A percentile compares a stretch with the other conserved stretches of the same genome.
Conservation (phyloP, 2,329 filamentous ascomycete genomes). For the Cryphonectria radicalis region DNA sequence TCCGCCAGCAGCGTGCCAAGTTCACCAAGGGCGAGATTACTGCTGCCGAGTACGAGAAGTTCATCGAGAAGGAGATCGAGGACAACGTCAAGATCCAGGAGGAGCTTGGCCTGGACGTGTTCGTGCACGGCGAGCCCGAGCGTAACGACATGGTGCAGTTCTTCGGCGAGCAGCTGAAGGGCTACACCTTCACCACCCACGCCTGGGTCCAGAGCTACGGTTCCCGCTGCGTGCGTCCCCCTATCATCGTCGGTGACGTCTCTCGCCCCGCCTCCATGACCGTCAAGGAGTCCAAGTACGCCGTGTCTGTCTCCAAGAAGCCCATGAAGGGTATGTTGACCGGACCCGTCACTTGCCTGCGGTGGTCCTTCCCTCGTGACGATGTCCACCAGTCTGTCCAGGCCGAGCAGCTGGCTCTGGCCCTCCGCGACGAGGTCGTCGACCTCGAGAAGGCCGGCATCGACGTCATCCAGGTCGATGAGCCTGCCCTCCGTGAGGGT, state of each 20-base stretch:
- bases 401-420: constrained; percentile 97
- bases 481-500: constrained; percentile 99
- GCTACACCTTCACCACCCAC: constrained; percentile 98
- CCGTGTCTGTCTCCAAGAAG: constrained; percentile 93
- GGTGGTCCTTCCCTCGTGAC: constrained; percentile 99
- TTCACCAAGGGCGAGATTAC: constrained; percentile 99
- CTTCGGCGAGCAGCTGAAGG: constrained; percentile 96
- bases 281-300: constrained; percentile 99
- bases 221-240: constrained; percentile 96
- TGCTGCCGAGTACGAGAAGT: constrained; percentile 90
- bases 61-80: constrained; percentile 98
- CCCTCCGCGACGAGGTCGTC: constrained; percentile 96
- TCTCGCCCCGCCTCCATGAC: constrained; percentile 97
- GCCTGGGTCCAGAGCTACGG: constrained; percentile 98
- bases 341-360: constrained; percentile 96
- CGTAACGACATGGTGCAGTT: constrained; percentile 99
- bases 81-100: constrained; percentile 96
- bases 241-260: constrained; percentile 98
- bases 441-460: constrained; percentile 97
- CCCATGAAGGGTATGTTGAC: constrained; percentile 99
- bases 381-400: constrained; percentile 99
- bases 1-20: constrained; percentile 95
- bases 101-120: constrained; percentile 95
- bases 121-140: constrained; percentile 98
- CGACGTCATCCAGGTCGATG: constrained; percentile 98